Evolutionary conservation across 2,329 filamentous ascomycete species (phyloP).

Genomic region (Magnaporthiopsis incrustans): DNA sequence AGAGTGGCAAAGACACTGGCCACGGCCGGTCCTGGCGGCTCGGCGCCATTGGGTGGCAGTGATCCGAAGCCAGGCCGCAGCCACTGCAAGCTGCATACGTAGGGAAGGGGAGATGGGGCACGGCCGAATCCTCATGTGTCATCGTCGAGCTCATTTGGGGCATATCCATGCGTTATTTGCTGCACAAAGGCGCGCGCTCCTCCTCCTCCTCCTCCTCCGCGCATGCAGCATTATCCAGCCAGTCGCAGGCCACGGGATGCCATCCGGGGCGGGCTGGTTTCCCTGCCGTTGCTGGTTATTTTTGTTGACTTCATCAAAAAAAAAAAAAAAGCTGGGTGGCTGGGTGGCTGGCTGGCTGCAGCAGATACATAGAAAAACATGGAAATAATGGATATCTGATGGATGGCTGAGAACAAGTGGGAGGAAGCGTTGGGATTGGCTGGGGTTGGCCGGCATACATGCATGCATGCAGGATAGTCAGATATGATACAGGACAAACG

Average conservation of each 20-base stretch:
- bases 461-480: background rate
- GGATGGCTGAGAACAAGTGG: background rate
- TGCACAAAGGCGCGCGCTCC: background rate
- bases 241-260: background rate
- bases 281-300: background rate
- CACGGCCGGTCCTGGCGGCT: background rate
- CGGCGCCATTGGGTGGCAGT: background rate
- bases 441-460: background rate
- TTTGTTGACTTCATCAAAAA: background rate
- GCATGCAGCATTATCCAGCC: conserved; percentile 4
- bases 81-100: too few relatives aligned
- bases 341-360: background rate
- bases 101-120: too few relatives aligned
- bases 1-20: background rate
- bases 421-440: background rate
- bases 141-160: background rate
- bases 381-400: background rate
- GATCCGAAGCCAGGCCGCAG: background rate
- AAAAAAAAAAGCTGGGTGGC: background rate
- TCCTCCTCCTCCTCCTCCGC: too few relatives aligned
- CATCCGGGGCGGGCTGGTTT: background rate
- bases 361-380: background rate
- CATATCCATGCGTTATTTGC: background rate
- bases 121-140: background rate
- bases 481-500: background rate